Evolutionary conservation across 2,329 filamentous ascomycete species (phyloP).

Genomic region (Ophiocordyceps polyrhachis-furcata): DNA sequence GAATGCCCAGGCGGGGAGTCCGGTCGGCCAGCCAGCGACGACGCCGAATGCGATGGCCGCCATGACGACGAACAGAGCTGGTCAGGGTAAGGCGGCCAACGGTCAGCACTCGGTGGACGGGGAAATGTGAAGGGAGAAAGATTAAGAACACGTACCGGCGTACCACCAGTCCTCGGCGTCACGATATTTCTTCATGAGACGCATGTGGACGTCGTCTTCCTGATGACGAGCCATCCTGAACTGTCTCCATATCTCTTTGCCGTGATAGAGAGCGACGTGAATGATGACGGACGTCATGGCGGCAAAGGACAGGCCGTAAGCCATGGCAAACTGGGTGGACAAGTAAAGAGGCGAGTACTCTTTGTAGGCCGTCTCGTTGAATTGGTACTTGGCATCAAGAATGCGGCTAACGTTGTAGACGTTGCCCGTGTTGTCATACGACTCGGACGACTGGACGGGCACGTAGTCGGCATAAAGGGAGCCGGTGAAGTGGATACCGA

Average conservation of each 20-base stretch:
- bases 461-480: slow-evolving; percentile 40
- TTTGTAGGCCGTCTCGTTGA: slow-evolving; percentile 41
- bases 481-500: slow-evolving; percentile 38
- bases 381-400: slow-evolving; percentile 32
- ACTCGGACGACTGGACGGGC: slow-evolving; percentile 39
- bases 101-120: neutral
- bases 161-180: slow-evolving; percentile 44
- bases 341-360: slow-evolving; percentile 48
- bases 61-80: slow-evolving; percentile 32
- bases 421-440: slow-evolving; percentile 44
- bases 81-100: neutral
- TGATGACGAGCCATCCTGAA: slow-evolving; percentile 35
- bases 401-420: slow-evolving; percentile 43
- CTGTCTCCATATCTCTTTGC: slow-evolving; percentile 33
- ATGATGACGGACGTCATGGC: slow-evolving; percentile 42
- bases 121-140: slow-evolving; percentile 6
- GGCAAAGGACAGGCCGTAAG: slow-evolving; percentile 49
- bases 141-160: slow-evolving; percentile 23
- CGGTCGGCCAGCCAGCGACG: slow-evolving; percentile 34
- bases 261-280: slow-evolving; percentile 36
- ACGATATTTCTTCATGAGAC: slow-evolving; percentile 40
- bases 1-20: slow-evolving; percentile 39
- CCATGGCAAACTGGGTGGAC: slow-evolving; percentile 39
- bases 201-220: slow-evolving; percentile 41
- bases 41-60: slow-evolving; percentile 34